Base-by-base conservation (phyloP, 2,329 filamentous ascomycete genomes). In the Fusarium kyushuense region DNA sequence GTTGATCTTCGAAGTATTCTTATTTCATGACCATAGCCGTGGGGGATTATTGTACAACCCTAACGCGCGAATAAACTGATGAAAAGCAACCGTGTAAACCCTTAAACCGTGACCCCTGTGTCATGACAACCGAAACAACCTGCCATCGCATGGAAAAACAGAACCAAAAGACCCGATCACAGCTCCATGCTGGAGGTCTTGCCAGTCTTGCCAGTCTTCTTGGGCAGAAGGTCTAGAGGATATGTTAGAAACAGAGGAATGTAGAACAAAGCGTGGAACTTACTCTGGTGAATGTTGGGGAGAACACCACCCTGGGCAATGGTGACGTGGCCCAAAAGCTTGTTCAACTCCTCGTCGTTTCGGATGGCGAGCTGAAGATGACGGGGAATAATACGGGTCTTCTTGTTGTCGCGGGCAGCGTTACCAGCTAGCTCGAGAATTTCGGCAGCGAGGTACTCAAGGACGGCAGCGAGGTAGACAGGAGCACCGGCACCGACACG, bases 301-400 rank as follows among this genome's bases (percentile, higher is more conserved):
- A 97, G 88, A 74, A 97, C 94, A 94, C 93, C 93, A 86, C 93
- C 94, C 85, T 97, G 94, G 81, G 94, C 94, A 77, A 97, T 97
- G 80, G 94, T 97, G 83, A 97, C 94, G 81, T 97, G 93, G 61
- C 94, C 94, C 72, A 97, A 88, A 69, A 97, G 91, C 89, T 97
- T 98, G 92, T 98, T 97, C 92, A 98, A 83, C 85, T 99, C 96
- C 89, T 98, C 95, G 83, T 98, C 95, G 86, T 97, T 97, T 79
- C 96, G 91, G 87, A 99, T 99, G 84, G 96, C 96, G 76, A 99
- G 93, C 87, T 99, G 96, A 47, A 99, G 90, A 84, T 99, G 96
- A 84, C 96, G 94, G 72, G 96, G 96, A 67, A 98, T 99, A 86
- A 99, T 99, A 92, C 96, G 94, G 72, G 95, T 99, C 92, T 98